A percentile compares a stretch with the other conserved stretches of the same genome.
phyloP scores from a whole-genome alignment of 495 filamentous ascomycete genomes.

The Glonium stellatum region DNA sequence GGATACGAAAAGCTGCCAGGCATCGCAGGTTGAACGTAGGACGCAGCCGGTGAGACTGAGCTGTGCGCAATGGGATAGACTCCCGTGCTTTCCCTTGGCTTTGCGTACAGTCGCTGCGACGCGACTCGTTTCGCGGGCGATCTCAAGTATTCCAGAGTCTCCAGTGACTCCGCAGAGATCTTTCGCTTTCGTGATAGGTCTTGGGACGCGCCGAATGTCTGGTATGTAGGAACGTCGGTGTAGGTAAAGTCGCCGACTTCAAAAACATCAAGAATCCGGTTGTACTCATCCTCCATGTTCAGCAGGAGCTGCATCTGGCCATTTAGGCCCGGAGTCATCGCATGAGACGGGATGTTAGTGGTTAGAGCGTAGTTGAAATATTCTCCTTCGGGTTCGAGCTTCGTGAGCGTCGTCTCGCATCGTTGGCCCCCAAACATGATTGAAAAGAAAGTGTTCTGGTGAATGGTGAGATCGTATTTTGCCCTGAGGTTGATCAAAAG shows the following conservation, averaged over 20 bases:
- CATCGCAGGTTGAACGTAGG: conserved; percentile 19
- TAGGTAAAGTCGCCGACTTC: conserved; percentile 78
- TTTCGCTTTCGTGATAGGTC: conserved; percentile 48
- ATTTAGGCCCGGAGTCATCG: conserved; percentile 57
- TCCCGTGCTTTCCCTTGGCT: conserved; percentile 34
- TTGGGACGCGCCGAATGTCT: conserved; percentile 28
- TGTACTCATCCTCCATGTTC: conserved; percentile 59
- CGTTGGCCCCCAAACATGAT: conserved; percentile 70
- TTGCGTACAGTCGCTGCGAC: conserved; percentile 39
- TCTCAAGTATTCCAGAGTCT: conserved; percentile 39
- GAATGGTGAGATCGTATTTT: conserved; percentile 58
- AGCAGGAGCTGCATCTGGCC: conserved; percentile 66
- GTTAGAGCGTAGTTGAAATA: conserved; percentile 66
- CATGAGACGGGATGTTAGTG: conserved; percentile 63
- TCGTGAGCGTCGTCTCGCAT: conserved; percentile 55
- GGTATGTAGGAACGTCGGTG: conserved; percentile 38
- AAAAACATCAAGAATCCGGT: conserved; percentile 52
- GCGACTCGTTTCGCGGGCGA: conserved; percentile 43
- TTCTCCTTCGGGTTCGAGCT: conserved; percentile 51
- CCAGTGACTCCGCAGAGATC: conserved; percentile 43
- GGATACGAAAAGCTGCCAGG: conserved; percentile 25
- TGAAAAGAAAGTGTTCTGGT: conserved; percentile 50
- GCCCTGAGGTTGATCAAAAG: conserved; percentile 67
- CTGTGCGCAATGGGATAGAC: conserved; percentile 30
- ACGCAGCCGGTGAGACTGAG: conserved; percentile 27